Base-by-base conservation (phyloP, 768 basidiomycete genomes). In the Ramaria sp. region DNA sequence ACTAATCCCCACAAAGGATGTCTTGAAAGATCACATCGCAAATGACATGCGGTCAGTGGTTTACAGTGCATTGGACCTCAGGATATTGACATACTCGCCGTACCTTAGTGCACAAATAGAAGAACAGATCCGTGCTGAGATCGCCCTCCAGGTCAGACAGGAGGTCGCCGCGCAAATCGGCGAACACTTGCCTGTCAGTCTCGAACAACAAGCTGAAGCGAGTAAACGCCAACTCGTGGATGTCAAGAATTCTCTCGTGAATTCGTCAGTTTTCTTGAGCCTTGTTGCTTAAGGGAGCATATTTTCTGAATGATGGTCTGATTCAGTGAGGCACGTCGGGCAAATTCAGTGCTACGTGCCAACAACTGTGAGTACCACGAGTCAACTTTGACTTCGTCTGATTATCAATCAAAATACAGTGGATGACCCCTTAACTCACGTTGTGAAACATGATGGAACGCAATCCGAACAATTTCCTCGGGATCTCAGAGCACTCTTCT, bases 371-470 rank as follows among this genome's bases (percentile, higher is more conserved):
- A 36, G 43, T 32, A 12, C n/a, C 45, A 16, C 25, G 25, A 12
- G 3, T 47, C 28, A 16, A 3, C 3, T 47, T 16, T 7, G 27
- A 47, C 8, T 30, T 47, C 16, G 16, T 8, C 45, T 15, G 8
- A 28, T 30, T 45, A 20, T 9, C 24, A 24, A 55, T 48, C 5
- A 20, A 22, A 20, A 39, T 47, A 15, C 34, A 55, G 53, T 76
- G 28, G 66, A 75, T 55, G 78, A 80, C 48, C 64, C 65, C 1
- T 66, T 84, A 37, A 65, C 67, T 6, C 62, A 66, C 3, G 68
- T 84, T n/a, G 57, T 78, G 57, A 78, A 70, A 55, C 58, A 66
- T 2, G 73, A 78, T 56, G 81, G 81, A 1, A 70, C 64, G 50
- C 65, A 60, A 56, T 78, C 79, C 64, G 59, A 64, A 0, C 56